phyloP scores from a whole-genome alignment of 2,329 filamentous ascomycete genomes.

The Zelopaecilomyces penicillatus region DNA sequence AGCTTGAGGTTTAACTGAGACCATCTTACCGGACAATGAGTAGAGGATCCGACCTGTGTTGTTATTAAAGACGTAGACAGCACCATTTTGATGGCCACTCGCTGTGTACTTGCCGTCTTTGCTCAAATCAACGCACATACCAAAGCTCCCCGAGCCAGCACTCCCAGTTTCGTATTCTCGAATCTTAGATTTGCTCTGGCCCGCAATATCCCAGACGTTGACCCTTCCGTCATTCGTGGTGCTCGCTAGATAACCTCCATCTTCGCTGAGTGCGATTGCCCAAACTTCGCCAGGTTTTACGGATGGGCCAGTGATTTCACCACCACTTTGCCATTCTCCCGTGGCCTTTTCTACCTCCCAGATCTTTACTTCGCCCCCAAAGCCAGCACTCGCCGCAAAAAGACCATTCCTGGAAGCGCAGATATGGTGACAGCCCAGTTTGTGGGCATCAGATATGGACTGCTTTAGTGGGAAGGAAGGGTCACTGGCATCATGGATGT shows the following conservation, averaged over 20 bases:
- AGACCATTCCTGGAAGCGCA: conserved; percentile 60
- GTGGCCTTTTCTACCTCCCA: conserved; percentile 58
- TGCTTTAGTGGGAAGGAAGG: conserved; percentile 70
- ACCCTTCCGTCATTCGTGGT: conserved; percentile 83
- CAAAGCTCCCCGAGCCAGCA: conserved; percentile 73
- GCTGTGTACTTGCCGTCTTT: conserved; percentile 77
- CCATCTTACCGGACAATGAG: conserved; percentile 62
- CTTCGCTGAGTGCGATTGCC: conserved; percentile 77
- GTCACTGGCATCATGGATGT: conserved; percentile 66
- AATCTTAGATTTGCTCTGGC: conserved; percentile 53
- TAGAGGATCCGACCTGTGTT: conserved; percentile 77
- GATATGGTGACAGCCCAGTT: conserved; percentile 85
- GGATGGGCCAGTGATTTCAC: conserved; percentile 33
- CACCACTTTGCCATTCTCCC: conserved; percentile 40
- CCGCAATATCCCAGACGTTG: conserved; percentile 72
- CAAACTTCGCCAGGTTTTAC: conserved; percentile 67
- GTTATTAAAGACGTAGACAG: conserved; percentile 92
- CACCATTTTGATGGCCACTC: conserved; percentile 86
- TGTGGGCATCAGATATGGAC: conserved; percentile 71
- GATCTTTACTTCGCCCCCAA: conserved; percentile 78
- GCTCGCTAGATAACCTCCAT: conserved; percentile 77
- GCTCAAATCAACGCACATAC: conserved; percentile 75
- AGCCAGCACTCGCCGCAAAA: conserved; percentile 74
- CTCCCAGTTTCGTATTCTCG: conserved; percentile 73
- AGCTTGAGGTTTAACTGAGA: too few species aligned